These are phyloP conservation scores for Trichoderma koningii DNA, from an alignment of 2,329 filamentous ascomycete species.

Conservation along the genomic window DNA sequence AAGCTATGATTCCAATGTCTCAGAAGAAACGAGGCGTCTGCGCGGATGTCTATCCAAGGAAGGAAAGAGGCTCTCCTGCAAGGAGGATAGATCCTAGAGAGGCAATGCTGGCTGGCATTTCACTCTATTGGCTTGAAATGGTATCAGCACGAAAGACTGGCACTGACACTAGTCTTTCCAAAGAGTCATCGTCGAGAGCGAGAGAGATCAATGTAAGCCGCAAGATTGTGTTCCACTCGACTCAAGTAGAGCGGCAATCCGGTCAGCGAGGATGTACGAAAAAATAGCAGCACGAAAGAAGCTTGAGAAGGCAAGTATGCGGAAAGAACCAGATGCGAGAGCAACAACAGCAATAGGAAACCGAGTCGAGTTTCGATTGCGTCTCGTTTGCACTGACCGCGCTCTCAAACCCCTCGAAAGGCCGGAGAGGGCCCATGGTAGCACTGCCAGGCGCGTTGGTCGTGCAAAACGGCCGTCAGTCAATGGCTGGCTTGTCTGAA, in stretches of 20 bases:
- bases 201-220: not conserved
- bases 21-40: not conserved
- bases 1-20: not conserved
- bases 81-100: not conserved
- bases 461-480: not conserved
- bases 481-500: conserved; percentile 10
- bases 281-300: not conserved
- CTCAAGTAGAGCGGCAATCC: not conserved
- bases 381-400: not conserved
- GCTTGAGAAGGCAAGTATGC: not conserved
- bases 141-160: not conserved
- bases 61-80: not conserved
- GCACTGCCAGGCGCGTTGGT: conserved; percentile 7
- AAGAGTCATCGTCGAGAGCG: not conserved
- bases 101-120: not conserved
- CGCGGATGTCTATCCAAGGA: not conserved
- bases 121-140: not conserved
- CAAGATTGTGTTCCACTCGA: not conserved
- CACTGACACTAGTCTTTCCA: not conserved
- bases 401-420: not conserved
- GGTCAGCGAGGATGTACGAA: not conserved
- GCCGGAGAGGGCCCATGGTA: not conserved
- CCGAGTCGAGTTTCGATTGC: not conserved
- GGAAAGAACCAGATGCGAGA: not conserved
- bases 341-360: too few species aligned